Evolutionary conservation across 805 yeast species (phyloP), one percentile per base, ranked within the genome.

Genomic region (Zygoascus tannicola): DNA sequence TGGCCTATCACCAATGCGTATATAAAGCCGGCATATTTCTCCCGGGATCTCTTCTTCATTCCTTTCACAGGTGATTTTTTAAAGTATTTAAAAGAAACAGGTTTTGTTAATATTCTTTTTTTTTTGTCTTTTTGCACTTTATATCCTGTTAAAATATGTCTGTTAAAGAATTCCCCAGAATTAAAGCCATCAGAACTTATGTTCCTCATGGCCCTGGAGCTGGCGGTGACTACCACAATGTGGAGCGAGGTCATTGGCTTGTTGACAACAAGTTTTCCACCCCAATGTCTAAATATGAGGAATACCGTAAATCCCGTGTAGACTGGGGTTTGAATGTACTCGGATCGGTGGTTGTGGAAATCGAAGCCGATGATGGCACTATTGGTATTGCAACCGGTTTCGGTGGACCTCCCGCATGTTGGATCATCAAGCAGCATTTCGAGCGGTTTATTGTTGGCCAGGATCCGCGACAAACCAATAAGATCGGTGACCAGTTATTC

Each of bases 201-300:
- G 59, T 70, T 26, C 50, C 69, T 20, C 60, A 61, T 44, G 75
- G 70, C 28, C 65, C 63, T 50, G 75, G 74, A 38, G 60, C 67
- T 43, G 76, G 76, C 44, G 76, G 75, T 47, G 76, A 71, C 53
- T 71, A 71, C 55, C 76, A 71, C 53, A 66, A 71, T 54, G 75
- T 70, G 38, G 68, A 59, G 34, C 56, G 60, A 34, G 75, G 75
- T 20, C 76, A 71, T 49, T 71, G 76, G 76, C 58, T 71, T 19
- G 67, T 71, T 23, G 75, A 71, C 55, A 64, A 62, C 46, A 63
- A 63, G 38, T 70, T 71, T 48, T 58, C 75, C 32, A 71, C 69
- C 46, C 75, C 76, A 35, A 71, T 71, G 76, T 66, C 74, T 45
- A 67, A 68, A 48, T 71, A 60, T 58, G 65, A 64, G 35, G 72